phyloP scores from a whole-genome alignment of 495 filamentous ascomycete genomes.

The Aspergillus ostianus region DNA sequence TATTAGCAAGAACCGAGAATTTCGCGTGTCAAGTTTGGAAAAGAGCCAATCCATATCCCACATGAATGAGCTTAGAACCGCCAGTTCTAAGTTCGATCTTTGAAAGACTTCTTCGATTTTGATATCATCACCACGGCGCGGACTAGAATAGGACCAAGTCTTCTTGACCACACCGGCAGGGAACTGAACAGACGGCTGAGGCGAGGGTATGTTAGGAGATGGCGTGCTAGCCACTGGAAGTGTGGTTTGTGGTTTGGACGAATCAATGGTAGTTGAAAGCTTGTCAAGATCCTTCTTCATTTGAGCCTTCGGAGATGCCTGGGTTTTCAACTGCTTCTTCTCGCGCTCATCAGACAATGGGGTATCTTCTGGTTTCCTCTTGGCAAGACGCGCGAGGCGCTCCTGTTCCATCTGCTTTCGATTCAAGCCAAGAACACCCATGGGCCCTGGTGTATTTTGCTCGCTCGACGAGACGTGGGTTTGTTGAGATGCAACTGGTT shows the following conservation, averaged over 20 bases:
- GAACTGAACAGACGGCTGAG: slow-evolving; percentile 51
- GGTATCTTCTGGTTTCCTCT: slow-evolving; percentile 52
- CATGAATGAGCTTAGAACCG: slow-evolving; percentile 82
- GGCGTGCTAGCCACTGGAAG: slow-evolving; percentile 9
- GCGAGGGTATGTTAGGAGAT: slow-evolving; percentile 19
- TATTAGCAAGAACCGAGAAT: slow-evolving; percentile 61
- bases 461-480: neutral
- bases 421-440: slow-evolving; percentile 55
- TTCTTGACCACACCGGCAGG: slow-evolving; percentile 76
- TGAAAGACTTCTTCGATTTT: slow-evolving; percentile 90
- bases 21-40: slow-evolving; percentile 52
- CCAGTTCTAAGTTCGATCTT: slow-evolving; percentile 63
- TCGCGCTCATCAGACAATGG: slow-evolving; percentile 16
- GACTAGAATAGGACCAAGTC: slow-evolving; percentile 64
- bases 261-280: neutral
- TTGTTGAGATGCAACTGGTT: neutral
- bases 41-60: slow-evolving; percentile 79
- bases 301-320: slow-evolving; percentile 5
- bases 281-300: neutral
- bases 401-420: slow-evolving; percentile 86
- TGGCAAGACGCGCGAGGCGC: slow-evolving; percentile 64
- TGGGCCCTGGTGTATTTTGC: neutral
- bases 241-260: neutral
- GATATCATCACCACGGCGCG: slow-evolving; percentile 66
- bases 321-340: slow-evolving; percentile 20